Evolutionary conservation across 352 stramenopile genomes (phyloP).

Genomic region (Plasmopara muralis): DNA sequence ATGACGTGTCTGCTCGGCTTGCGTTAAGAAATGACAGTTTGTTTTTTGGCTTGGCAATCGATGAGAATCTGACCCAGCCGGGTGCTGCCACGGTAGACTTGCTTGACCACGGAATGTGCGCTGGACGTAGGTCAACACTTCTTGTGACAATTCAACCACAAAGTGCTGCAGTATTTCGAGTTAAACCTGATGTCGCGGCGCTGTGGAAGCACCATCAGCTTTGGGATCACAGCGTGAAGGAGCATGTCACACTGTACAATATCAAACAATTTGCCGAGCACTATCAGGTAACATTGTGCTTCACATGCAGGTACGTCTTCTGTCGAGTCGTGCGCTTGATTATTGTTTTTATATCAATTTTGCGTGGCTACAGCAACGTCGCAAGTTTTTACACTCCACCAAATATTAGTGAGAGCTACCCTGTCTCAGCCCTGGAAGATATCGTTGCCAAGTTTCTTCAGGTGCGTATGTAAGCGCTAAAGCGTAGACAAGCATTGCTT

Average conservation of each 20-base stretch:
- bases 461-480: slow-evolving; percentile 21
- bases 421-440: slow-evolving; percentile 79
- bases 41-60: slow-evolving; percentile 73
- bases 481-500: neutral
- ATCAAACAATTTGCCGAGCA: slow-evolving; percentile 87
- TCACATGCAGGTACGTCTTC: slow-evolving; percentile 66
- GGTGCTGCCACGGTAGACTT: slow-evolving; percentile 49
- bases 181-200: slow-evolving; percentile 57
- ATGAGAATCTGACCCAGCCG: slow-evolving; percentile 31
- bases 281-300: slow-evolving; percentile 82
- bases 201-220: slow-evolving; percentile 75
- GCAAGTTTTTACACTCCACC: slow-evolving; percentile 80
- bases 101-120: slow-evolving; percentile 66
- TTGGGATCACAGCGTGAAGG: slow-evolving; percentile 84
- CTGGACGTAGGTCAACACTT: slow-evolving; percentile 52
- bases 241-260: slow-evolving; percentile 86
- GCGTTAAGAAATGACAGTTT: slow-evolving; percentile 80
- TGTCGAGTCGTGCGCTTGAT: neutral
- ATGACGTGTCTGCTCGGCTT: slow-evolving; percentile 53
- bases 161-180: slow-evolving; percentile 52
- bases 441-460: slow-evolving; percentile 86
- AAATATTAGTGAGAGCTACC: slow-evolving; percentile 78
- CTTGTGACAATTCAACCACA: slow-evolving; percentile 63
- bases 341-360: slow-evolving; percentile 1
- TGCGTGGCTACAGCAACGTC: slow-evolving; percentile 44